phyloP scores from a whole-genome alignment of 176 grass and related monocot species.

The Alopecurus myosuroides region DNA sequence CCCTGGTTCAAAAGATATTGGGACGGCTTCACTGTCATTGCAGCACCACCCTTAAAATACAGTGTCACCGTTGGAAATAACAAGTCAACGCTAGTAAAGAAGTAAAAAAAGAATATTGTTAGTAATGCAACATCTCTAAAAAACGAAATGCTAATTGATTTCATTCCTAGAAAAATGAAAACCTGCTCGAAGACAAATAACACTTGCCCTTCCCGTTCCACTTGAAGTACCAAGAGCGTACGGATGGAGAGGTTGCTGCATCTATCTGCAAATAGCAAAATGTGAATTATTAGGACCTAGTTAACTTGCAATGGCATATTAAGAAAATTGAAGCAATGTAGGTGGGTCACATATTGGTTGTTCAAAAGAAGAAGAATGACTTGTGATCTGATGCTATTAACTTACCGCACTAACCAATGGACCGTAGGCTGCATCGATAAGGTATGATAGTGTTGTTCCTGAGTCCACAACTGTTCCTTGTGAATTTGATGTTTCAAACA shows the following conservation, averaged over 20 bases:
- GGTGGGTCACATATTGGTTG: too few species aligned
- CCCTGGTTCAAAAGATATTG: constrained; percentile 81
- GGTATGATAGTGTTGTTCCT: not conserved
- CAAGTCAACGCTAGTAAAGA: constrained; percentile 50
- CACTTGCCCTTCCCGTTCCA: constrained; percentile 29
- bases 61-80: constrained; percentile 75
- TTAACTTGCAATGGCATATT: not conserved
- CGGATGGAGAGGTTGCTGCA: constrained; percentile 46
- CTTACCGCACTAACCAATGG: constrained; percentile 83
- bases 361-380: not conserved
- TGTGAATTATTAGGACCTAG: not conserved
- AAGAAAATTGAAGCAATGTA: not conserved
- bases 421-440: constrained; percentile 50
- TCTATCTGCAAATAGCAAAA: constrained; percentile 45
- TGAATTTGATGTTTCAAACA: not conserved
- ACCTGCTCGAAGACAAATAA: too few species aligned
- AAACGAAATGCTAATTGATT: too few species aligned
- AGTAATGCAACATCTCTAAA: not conserved
- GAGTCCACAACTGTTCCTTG: not conserved
- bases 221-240: constrained; percentile 29
- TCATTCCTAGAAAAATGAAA: not conserved
- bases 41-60: constrained; percentile 77
- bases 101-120: not conserved
- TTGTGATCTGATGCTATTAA: not conserved
- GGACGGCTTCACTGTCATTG: constrained; percentile 54